Evolutionary conservation across 192 early-diverging fungal species (phyloP).

Genomic region (Gigaspora rosea): DNA sequence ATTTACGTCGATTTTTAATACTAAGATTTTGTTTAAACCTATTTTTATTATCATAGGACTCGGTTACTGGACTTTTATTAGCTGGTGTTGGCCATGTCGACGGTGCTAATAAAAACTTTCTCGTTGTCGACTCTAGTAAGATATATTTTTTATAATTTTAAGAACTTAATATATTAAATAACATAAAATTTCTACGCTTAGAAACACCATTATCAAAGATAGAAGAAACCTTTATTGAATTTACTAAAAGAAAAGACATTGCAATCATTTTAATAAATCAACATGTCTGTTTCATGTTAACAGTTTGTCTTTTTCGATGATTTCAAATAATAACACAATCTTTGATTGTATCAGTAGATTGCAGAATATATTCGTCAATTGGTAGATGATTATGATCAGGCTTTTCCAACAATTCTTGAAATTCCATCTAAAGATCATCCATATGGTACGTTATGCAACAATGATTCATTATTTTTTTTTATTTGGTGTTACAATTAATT

Average conservation of each 20-base stretch:
- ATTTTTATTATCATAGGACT: conserved; percentile 52
- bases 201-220: conserved; percentile 73
- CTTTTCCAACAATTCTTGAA: conserved; percentile 97
- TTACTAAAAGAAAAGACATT: conserved; percentile 93
- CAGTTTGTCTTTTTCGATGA: not conserved
- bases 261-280: conserved; percentile 98
- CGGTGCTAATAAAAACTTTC: conserved; percentile 93
- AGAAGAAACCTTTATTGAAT: conserved; percentile 83
- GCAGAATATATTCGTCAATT: conserved; percentile 90
- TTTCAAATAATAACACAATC: conserved; percentile 16
- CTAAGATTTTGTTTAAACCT: not conserved
- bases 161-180: not conserved
- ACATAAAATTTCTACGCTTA: conserved; percentile 34
- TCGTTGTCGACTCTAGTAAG: conserved; percentile 93
- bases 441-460: conserved; percentile 63
- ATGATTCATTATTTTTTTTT: not conserved
- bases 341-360: conserved; percentile 55
- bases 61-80: conserved; percentile 95
- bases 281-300: conserved; percentile 59
- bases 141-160: not conserved
- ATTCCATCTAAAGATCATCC: conserved; percentile 99
- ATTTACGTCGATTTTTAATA: not conserved
- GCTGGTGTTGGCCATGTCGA: conserved; percentile 97
- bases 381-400: conserved; percentile 86
- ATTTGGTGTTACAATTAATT: not conserved